Conservation (phyloP, 1,284 basidiomycete species). For the Abortiporus biennis region DNA sequence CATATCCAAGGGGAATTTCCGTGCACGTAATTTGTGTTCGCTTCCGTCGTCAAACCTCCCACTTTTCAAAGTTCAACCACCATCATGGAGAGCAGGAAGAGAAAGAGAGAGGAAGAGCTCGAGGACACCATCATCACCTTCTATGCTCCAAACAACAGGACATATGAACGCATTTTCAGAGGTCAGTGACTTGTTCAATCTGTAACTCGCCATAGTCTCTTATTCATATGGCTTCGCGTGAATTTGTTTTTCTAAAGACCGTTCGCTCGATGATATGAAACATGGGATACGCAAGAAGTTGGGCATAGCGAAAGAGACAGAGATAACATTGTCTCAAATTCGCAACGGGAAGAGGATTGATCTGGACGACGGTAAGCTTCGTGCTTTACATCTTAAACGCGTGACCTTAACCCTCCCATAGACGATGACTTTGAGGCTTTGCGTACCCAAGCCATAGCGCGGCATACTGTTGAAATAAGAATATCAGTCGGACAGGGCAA, state of each 20-base stretch:
- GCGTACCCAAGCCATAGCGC: slow-evolving; percentile 33
- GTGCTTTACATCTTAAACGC: slow-evolving; percentile 2
- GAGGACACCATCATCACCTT: slow-evolving; percentile 20
- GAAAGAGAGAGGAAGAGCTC: slow-evolving; percentile 34
- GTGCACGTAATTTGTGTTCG: slow-evolving; percentile 8
- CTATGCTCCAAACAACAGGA: slow-evolving; percentile 18
- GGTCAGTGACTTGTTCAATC: slow-evolving; percentile 14
- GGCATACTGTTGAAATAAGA: not conserved
- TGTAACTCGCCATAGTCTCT: slow-evolving; percentile 2
- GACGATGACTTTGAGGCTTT: slow-evolving; percentile 78
- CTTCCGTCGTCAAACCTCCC: not conserved
- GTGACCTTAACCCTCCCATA: slow-evolving; percentile 21
- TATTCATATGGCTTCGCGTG: not conserved
- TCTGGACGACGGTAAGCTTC: slow-evolving; percentile 58
- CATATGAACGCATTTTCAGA: slow-evolving; percentile 24
- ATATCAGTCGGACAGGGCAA: no score
- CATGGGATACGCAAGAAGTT: slow-evolving; percentile 56
- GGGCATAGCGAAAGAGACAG: slow-evolving; percentile 32
- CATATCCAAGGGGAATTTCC: slow-evolving; percentile 7
- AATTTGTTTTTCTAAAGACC: no score
- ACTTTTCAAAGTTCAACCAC: not conserved
- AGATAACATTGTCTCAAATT: slow-evolving; percentile 49
- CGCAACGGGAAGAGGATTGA: slow-evolving; percentile 50
- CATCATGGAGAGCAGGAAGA: slow-evolving; percentile 37
- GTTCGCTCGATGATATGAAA: slow-evolving; percentile 50